phyloP scores from a whole-genome alignment of 1,284 basidiomycete species.

The Naganishia sp. region DNA sequence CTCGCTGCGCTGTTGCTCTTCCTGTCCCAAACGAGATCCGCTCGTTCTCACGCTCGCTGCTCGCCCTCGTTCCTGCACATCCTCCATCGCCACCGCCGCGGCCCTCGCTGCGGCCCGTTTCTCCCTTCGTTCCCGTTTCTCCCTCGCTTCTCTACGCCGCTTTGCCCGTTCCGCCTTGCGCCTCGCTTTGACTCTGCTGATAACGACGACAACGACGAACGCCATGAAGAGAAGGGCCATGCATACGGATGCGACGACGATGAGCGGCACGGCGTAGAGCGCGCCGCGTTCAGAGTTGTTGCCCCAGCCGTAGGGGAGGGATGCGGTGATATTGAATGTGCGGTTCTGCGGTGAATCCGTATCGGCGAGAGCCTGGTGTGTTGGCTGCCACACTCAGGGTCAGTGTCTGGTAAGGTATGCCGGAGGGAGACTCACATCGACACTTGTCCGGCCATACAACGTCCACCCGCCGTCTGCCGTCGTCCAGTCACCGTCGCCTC shows the following conservation, averaged over 20 bases:
- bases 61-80: background rate
- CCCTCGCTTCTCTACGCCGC: constrained; percentile 42
- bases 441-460: constrained; percentile 42
- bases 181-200: constrained; percentile 45
- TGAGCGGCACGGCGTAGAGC: constrained; percentile 51
- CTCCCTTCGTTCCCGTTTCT: constrained; percentile 30
- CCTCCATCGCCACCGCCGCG: background rate
- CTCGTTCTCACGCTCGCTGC: too few species aligned
- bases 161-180: constrained; percentile 39
- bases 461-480: constrained; percentile 42
- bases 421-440: background rate
- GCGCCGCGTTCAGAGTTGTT: constrained; percentile 41
- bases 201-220: constrained; percentile 45
- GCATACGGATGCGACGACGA: constrained; percentile 48
- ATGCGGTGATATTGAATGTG: constrained; percentile 17
- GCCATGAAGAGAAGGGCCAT: constrained; percentile 47
- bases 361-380: constrained; percentile 12
- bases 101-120: constrained; percentile 29
- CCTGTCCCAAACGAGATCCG: too few species aligned
- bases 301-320: constrained; percentile 43
- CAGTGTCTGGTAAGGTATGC: background rate
- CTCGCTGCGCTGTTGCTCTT: background rate
- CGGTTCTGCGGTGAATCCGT: background rate
- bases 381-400: background rate
- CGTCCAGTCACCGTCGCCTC: constrained; percentile 41